phyloP scores from a whole-genome alignment of 129 eudicot genomes.

The Calendula officinalis region DNA sequence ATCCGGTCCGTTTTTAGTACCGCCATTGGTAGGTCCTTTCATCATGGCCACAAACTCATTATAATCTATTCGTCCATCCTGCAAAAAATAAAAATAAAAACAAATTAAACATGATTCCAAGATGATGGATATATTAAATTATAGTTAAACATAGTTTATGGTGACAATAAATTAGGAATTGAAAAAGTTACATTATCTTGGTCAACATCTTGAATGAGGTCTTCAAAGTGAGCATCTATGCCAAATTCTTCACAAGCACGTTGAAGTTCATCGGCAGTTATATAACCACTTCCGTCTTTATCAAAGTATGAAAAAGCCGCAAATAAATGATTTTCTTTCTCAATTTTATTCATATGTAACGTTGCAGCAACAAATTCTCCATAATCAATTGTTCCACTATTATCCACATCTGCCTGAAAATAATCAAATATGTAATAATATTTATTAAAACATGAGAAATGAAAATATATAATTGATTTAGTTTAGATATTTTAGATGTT shows the following conservation, averaged over 20 bases:
- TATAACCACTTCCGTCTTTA: constrained; percentile 67
- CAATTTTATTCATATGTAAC: constrained; percentile 60
- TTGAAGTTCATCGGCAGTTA: constrained; percentile 68
- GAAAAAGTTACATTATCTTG: constrained; percentile 54
- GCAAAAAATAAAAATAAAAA: constrained; percentile 9
- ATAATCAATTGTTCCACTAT: constrained; percentile 64
- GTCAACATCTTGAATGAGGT: constrained; percentile 60
- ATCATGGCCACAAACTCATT: constrained; percentile 75
- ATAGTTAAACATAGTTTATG: background rate
- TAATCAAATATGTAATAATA: constrained; percentile 1
- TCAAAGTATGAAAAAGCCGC: constrained; percentile 63
- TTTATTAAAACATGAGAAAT: background rate
- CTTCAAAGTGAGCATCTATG: constrained; percentile 46
- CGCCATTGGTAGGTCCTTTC: constrained; percentile 54
- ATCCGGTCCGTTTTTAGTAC: constrained; percentile 46
- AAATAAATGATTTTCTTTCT: constrained; percentile 53
- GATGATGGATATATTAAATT: too few relatives aligned
- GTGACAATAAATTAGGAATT: background rate
- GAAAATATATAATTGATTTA: background rate
- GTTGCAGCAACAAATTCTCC: constrained; percentile 75
- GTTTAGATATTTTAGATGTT: background rate
- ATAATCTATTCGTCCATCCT: constrained; percentile 71
- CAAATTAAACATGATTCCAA: background rate
- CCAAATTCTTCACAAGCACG: constrained; percentile 66
- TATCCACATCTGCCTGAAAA: constrained; percentile 62